phyloP scores from a whole-genome alignment of 2,329 filamentous ascomycete genomes.

The Aureobasidium sp. region DNA sequence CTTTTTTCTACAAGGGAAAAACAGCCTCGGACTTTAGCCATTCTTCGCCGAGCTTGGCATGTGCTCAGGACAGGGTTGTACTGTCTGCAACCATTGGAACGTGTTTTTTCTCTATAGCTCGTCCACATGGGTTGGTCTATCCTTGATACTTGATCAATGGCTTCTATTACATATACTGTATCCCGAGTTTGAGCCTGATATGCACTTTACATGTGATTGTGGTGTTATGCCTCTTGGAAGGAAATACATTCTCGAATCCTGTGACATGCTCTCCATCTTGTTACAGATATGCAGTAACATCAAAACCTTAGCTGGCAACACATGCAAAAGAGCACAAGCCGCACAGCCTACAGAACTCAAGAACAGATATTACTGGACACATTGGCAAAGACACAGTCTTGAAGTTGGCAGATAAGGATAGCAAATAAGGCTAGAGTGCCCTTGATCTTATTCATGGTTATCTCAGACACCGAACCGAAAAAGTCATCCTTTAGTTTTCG shows the following conservation, averaged over 20 bases:
- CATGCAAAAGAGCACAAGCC: background rate
- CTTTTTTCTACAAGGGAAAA: background rate
- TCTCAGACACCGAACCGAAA: slow-evolving; percentile 2
- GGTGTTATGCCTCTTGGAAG: background rate
- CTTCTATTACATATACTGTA: background rate
- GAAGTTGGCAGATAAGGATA: too few relatives aligned
- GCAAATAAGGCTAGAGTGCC: background rate
- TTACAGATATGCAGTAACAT: background rate
- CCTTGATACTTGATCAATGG: background rate
- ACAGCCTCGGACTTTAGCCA: slow-evolving; percentile 1
- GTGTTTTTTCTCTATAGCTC: background rate
- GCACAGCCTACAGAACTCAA: background rate
- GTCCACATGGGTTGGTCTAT: background rate
- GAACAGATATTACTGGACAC: background rate
- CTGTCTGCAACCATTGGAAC: background rate
- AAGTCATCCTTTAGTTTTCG: background rate
- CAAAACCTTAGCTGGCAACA: background rate
- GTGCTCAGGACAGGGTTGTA: background rate
- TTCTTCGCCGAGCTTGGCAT: background rate
- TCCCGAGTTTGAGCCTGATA: background rate
- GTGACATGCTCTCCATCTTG: background rate
- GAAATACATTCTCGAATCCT: background rate
- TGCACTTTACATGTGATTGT: background rate
- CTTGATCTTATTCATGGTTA: background rate
- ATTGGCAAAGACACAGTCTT: background rate